Conservation (phyloP, 2,329 filamentous ascomycete genomes). For the Aspergillus chevalieri region DNA sequence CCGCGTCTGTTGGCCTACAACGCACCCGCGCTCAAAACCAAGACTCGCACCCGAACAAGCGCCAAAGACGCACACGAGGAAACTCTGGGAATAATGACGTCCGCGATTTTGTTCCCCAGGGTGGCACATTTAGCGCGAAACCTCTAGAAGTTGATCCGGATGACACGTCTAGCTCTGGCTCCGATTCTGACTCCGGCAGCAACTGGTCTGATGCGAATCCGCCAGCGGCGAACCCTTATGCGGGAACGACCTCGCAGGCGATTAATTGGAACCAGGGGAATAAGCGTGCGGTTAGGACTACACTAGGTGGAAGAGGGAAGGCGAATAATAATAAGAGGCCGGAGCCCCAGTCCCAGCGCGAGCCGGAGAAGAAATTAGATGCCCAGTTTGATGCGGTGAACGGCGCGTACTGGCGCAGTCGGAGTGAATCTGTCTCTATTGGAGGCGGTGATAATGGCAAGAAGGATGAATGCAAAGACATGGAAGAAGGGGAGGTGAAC, state of each 20-base stretch:
- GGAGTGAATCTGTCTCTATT: constrained; percentile 27
- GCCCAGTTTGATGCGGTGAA: constrained; percentile 32
- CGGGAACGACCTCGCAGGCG: constrained; percentile 21
- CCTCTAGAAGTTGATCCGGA: constrained; percentile 28
- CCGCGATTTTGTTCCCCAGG: constrained; percentile 33
- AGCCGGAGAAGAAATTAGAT: constrained; percentile 10
- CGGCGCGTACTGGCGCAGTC: constrained; percentile 32
- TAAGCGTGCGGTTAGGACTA: constrained; percentile 38
- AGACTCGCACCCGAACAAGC: constrained; percentile 12
- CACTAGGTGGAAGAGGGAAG: constrained; percentile 27
- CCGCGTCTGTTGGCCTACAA: constrained; percentile 38
- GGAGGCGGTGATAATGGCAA: constrained; percentile 7
- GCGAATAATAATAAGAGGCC: not conserved
- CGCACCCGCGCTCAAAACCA: constrained; percentile 20
- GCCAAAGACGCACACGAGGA: constrained; percentile 20
- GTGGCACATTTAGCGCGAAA: constrained; percentile 29
- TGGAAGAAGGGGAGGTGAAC: constrained; percentile 26
- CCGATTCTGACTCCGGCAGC: constrained; percentile 13
- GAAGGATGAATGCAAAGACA: constrained; percentile 7
- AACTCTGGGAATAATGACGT: constrained; percentile 18
- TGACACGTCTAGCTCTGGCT: constrained; percentile 25
- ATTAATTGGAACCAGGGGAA: constrained; percentile 43
- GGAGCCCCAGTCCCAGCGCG: not conserved
- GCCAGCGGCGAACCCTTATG: constrained; percentile 13
- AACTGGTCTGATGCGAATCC: constrained; percentile 2